Evolutionary conservation across 495 filamentous ascomycete genomes (phyloP).

Genomic region (Penicillium paradoxum): DNA sequence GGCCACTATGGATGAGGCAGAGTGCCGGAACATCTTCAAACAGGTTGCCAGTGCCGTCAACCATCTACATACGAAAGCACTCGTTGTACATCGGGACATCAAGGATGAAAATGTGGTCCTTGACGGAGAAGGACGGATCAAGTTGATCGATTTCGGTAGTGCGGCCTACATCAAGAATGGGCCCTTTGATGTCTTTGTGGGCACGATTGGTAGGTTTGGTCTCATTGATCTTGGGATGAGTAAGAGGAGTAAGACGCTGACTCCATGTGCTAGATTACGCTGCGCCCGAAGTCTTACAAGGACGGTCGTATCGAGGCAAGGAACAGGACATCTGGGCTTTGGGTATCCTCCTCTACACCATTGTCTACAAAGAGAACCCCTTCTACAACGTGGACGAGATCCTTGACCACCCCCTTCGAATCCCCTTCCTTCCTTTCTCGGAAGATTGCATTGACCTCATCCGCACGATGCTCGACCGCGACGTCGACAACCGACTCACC

Average conservation of each 20-base stretch:
- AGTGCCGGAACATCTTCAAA: conserved; percentile 90
- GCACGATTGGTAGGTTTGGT: conserved; percentile 79
- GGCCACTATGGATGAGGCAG: conserved; percentile 91
- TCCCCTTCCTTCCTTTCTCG: conserved; percentile 82
- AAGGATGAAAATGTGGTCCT: conserved; percentile 98
- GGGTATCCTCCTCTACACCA: conserved; percentile 96
- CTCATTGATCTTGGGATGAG: background rate
- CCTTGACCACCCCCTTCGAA: conserved; percentile 89
- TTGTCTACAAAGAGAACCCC: conserved; percentile 98
- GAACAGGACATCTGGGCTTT: conserved; percentile 98
- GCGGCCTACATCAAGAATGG: conserved; percentile 97
- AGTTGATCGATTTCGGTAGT: conserved; percentile 96
- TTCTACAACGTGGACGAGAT: conserved; percentile 99
- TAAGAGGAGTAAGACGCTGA: background rate
- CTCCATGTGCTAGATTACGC: conserved; percentile 70
- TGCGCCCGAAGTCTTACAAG: conserved; percentile 92
- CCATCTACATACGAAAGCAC: conserved; percentile 84
- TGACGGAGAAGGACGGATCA: conserved; percentile 92
- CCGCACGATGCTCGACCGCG: conserved; percentile 81
- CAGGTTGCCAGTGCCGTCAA: conserved; percentile 87
- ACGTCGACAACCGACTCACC: conserved; percentile 73
- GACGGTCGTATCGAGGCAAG: conserved; percentile 87
- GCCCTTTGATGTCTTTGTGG: conserved; percentile 98
- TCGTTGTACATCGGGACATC: conserved; percentile 95
- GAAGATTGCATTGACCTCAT: conserved; percentile 89